Evolutionary conservation across 805 yeast species (phyloP).

Genomic region (Candida sakaeoensis): DNA sequence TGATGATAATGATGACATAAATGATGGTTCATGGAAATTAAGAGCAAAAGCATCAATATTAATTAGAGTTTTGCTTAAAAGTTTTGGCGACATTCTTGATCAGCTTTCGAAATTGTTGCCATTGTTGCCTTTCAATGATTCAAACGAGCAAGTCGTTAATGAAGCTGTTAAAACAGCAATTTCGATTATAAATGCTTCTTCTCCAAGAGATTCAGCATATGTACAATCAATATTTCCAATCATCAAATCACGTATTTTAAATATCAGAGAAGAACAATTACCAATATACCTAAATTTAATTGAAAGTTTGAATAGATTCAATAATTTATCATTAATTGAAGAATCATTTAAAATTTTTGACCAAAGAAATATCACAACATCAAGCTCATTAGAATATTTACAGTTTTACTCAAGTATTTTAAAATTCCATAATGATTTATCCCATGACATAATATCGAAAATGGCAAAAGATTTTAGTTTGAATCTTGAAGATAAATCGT

Average conservation of each 20-base stretch:
- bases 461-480: conserved; percentile 22
- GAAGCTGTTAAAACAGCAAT: conserved; percentile 42
- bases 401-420: conserved; percentile 25
- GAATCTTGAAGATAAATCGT: conserved; percentile 22
- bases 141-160: conserved; percentile 47
- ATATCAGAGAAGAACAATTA: conserved; percentile 14
- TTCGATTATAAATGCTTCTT: conserved; percentile 7
- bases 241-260: conserved; percentile 3
- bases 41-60: conserved; percentile 50
- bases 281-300: conserved; percentile 23
- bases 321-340: conserved; percentile 15
- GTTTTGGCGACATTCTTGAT: conserved; percentile 26
- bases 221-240: conserved; percentile 6
- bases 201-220: conserved; percentile 1
- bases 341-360: conserved; percentile 16
- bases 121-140: conserved; percentile 32
- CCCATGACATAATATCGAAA: conserved; percentile 16
- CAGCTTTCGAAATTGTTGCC: conserved; percentile 8
- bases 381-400: conserved; percentile 24
- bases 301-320: conserved; percentile 23
- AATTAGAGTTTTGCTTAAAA: conserved; percentile 26
- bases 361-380: conserved; percentile 17
- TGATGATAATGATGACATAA: conserved; percentile 39
- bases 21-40: conserved; percentile 54
- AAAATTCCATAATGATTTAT: conserved; percentile 16